Conservation (phyloP, 1,284 basidiomycete species). For the Ceratorhiza oryzae-sativae region DNA sequence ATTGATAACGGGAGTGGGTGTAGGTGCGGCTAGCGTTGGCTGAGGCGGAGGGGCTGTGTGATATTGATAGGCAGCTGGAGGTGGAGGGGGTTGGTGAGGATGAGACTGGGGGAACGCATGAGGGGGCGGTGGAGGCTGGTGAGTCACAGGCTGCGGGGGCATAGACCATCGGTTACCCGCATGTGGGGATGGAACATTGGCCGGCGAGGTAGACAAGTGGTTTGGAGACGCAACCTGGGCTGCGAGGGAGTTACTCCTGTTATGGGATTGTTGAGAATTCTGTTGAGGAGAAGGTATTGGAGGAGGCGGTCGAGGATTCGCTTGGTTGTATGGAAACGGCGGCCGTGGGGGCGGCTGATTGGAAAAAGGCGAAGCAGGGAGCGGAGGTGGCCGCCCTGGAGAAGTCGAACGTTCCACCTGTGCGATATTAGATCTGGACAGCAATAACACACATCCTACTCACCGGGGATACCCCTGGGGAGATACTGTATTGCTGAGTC, state of each 20-base stretch:
- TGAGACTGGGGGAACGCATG: conserved; percentile 45
- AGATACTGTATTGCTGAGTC: background rate
- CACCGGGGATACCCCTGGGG: background rate
- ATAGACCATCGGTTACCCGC: conserved; percentile 29
- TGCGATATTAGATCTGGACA: background rate
- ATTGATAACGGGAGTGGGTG: conserved; percentile 47
- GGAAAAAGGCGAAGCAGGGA: conserved; percentile 17
- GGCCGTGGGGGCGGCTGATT: conserved; percentile 24
- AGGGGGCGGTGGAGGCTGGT: conserved; percentile 44
- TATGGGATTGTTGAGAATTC: conserved; percentile 16
- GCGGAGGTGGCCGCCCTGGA: conserved; percentile 1
- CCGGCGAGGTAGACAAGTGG: conserved; percentile 16
- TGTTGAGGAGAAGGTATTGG: conserved; percentile 36
- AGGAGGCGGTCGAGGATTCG: conserved; percentile 44
- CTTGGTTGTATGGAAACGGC: conserved; percentile 24
- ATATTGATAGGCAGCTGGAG: conserved; percentile 41
- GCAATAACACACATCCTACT: background rate
- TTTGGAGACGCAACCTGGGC: conserved; percentile 3
- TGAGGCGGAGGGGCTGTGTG: conserved; percentile 46
- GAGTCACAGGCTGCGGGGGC: conserved; percentile 41
- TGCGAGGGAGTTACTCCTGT: conserved; percentile 26
- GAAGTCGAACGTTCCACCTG: background rate
- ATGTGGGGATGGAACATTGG: background rate
- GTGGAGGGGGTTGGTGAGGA: conserved; percentile 48
- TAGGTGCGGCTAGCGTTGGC: conserved; percentile 46